phyloP scores from a whole-genome alignment of 2,329 filamentous ascomycete species.

The Beauveria sp. region DNA sequence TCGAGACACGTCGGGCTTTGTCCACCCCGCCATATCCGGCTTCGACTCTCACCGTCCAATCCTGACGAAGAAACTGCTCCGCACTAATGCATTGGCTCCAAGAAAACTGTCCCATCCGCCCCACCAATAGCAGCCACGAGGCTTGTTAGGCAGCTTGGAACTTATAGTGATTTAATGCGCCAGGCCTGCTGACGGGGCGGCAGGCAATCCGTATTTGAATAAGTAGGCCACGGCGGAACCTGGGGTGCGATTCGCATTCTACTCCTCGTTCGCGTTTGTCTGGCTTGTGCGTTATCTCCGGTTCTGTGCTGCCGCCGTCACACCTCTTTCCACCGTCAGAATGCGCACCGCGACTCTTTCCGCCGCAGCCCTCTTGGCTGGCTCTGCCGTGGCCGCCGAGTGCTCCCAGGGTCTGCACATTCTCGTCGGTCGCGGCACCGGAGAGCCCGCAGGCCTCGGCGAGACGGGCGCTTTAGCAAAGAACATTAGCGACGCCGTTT shows the following conservation, averaged over 20 bases:
- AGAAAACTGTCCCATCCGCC: not conserved
- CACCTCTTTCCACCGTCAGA: not conserved
- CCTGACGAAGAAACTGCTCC: not conserved
- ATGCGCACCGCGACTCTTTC: slow-evolving; percentile 9
- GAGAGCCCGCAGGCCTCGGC: slow-evolving; percentile 27
- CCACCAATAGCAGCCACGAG: slow-evolving; percentile 5
- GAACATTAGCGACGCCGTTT: slow-evolving; percentile 24
- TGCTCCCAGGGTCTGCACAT: slow-evolving; percentile 33
- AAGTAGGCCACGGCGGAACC: not conserved
- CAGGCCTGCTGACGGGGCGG: not conserved
- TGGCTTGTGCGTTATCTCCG: not conserved
- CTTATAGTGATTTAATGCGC: not conserved
- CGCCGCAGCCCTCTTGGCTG: slow-evolving; percentile 13
- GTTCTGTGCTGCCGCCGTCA: not conserved
- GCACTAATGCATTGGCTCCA: not conserved
- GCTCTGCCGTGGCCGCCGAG: slow-evolving; percentile 20
- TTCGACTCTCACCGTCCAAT: not conserved
- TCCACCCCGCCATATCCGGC: not conserved
- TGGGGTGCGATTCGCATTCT: not conserved
- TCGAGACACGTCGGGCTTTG: too few relatives aligned
- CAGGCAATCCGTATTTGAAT: not conserved
- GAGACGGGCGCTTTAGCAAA: slow-evolving; percentile 26
- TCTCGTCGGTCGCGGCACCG: slow-evolving; percentile 32
- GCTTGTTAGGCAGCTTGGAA: not conserved
- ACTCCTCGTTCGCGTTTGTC: not conserved